Evolutionary conservation across 2,329 filamentous ascomycete genomes (phyloP), one percentile per base, ranked within the genome.

Genomic region (Botrytis fabae): DNA sequence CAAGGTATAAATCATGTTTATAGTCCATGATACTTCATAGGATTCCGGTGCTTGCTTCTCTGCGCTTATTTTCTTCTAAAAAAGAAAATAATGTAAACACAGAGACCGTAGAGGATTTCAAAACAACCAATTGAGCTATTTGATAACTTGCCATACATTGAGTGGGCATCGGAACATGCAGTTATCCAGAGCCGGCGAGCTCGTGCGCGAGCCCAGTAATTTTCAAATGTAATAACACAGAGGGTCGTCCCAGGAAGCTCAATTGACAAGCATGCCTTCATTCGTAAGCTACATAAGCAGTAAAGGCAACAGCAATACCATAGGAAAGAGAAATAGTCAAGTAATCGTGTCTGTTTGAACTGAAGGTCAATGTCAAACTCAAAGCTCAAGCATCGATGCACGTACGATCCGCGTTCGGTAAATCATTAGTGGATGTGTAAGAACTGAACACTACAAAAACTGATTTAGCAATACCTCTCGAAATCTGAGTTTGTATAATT

Each of bases 321-420:
- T 42, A 62, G 38, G 25, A 62, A 62, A 18, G 38, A n/a, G 38
- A 62, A 40, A n/a, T 40, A 38, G 16, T 42, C 14, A 10, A 62
- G 6, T 42, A 28, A 20, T 62, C 28, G 38, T 44, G 60, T 63
- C 12, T 18, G 38, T 63, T 18, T n/a, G 40, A 44, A 63, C 2
- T 28, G 40, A 63, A 63, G 44, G 32, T 66, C 61, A 63, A 63
- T 51, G 63, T 40, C 46, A 54, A 54, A 66, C 40, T 32, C n/a
- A 25, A 46, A 32, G 42, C 22, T 32, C 14, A 57, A 38, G 48
- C 65, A 57, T 57, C 18, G 25, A 38, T 44, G 42, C 65, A 68
- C n/a, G 18, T 25, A 18, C 38, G 38, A 57, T 32, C 35, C 35
- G n/a, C 65, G 48, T 57, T 20, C 25, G 42, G 48, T 42, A 57